These are phyloP conservation scores for Suillus occidentalis DNA, from an alignment of 768 basidiomycete genomes.

Conservation along the genomic window DNA sequence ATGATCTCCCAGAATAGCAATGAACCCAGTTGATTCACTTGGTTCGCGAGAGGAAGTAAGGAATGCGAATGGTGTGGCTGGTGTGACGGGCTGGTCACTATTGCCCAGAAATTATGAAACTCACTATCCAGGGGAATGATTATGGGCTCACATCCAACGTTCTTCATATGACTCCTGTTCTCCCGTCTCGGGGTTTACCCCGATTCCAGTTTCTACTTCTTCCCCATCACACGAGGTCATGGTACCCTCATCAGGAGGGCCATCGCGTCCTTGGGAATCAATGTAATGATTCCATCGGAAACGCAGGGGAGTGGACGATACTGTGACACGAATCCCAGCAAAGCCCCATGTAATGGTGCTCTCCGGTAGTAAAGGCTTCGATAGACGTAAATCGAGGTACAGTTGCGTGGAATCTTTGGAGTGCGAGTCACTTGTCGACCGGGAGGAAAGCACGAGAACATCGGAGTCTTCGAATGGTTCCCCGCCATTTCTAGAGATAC, in stretches of 20 bases:
- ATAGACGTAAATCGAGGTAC: conserved; percentile 21
- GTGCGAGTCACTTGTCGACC: conserved; percentile 17
- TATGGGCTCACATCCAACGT: conserved; percentile 18
- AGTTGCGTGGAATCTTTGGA: conserved; percentile 17
- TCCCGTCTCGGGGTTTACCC: conserved; percentile 17
- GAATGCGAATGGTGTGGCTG: conserved; percentile 17
- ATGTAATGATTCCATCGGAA: conserved; percentile 19
- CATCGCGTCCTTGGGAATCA: conserved; percentile 16
- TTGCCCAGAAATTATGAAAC: neutral
- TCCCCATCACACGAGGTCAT: conserved; percentile 13
- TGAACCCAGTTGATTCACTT: conserved; percentile 15
- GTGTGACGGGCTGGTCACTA: conserved; percentile 13
- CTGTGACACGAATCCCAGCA: conserved; percentile 16
- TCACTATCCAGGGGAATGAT: neutral
- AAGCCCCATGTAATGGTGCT: conserved; percentile 16
- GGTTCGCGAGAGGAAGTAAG: conserved; percentile 14
- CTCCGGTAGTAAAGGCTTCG: conserved; percentile 3
- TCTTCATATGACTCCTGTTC: conserved; percentile 19
- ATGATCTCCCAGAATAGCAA: conserved; percentile 20
- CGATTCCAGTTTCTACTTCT: conserved; percentile 18
- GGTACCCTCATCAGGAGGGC: conserved; percentile 16
- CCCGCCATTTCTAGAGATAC: conserved; percentile 23
- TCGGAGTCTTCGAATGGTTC: conserved; percentile 25
- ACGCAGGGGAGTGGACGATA: conserved; percentile 7
- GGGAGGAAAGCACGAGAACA: conserved; percentile 30